These are phyloP conservation scores for Arabidopsis arenosa DNA, from an alignment of 345 rosid species.

Conservation along the genomic window DNA sequence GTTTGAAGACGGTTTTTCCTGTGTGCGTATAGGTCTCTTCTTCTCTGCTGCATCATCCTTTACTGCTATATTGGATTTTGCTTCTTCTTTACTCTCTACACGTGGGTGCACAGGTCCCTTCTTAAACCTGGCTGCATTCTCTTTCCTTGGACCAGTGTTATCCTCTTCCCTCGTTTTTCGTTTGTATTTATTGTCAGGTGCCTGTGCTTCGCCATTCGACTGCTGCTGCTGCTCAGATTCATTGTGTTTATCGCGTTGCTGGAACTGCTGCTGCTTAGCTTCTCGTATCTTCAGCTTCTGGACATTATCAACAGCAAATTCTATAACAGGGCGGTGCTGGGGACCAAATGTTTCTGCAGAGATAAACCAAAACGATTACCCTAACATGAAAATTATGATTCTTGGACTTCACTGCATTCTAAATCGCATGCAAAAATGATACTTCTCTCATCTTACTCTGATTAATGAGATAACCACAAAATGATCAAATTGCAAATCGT, in stretches of 20 bases:
- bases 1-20: constrained; percentile 44
- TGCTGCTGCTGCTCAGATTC: constrained; percentile 39
- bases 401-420: constrained; percentile 5
- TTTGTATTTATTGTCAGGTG: constrained; percentile 48
- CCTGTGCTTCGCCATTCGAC: constrained; percentile 36
- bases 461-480: neutral
- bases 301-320: constrained; percentile 83
- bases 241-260: constrained; percentile 42
- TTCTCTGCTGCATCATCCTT: constrained; percentile 45
- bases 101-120: constrained; percentile 37
- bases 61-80: constrained; percentile 17
- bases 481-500: neutral
- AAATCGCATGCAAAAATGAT: neutral
- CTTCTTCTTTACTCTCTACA: constrained; percentile 31
- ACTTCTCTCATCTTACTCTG: neutral
- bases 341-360: constrained; percentile 81
- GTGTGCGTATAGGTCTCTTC: constrained; percentile 44
- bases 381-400: constrained; percentile 16
- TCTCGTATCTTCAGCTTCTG: constrained; percentile 72
- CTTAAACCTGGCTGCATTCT: constrained; percentile 40
- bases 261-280: constrained; percentile 54
- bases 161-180: constrained; percentile 50
- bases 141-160: constrained; percentile 21
- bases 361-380: constrained; percentile 6
- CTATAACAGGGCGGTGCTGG: constrained; percentile 80